Percentiles rank a stretch among this genome's conserved stretches.
Conservation (phyloP, 2,329 filamentous ascomycete genomes). For the Scopulariopsis brevicaulis region DNA sequence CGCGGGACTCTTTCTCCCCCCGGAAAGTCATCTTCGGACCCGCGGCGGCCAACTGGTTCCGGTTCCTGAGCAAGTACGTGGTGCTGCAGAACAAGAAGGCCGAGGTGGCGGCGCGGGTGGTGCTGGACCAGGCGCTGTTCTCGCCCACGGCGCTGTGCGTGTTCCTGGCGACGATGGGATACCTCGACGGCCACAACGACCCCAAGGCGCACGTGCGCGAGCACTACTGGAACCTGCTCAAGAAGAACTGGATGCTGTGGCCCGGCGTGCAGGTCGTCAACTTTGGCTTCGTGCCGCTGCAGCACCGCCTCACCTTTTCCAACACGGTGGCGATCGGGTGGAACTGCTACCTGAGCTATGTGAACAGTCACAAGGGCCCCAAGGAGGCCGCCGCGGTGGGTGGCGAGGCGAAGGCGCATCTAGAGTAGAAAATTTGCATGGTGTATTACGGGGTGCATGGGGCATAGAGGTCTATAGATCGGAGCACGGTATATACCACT, state of each 20-base stretch:
- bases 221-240: slow-evolving; percentile 60
- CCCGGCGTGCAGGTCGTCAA: slow-evolving; percentile 76
- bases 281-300: slow-evolving; percentile 75
- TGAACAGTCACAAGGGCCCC: slow-evolving; percentile 34
- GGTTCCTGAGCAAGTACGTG: slow-evolving; percentile 62
- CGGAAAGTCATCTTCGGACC: slow-evolving; percentile 68
- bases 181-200: slow-evolving; percentile 53
- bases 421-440: not conserved
- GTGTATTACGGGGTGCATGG: not conserved
- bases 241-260: slow-evolving; percentile 83
- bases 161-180: slow-evolving; percentile 78
- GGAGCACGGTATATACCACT: not conserved
- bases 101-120: slow-evolving; percentile 69
- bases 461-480: not conserved
- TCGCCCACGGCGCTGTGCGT: slow-evolving; percentile 71
- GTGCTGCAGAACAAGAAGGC: slow-evolving; percentile 49
- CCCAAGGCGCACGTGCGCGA: slow-evolving; percentile 56
- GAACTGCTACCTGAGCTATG: slow-evolving; percentile 53
- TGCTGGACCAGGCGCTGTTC: slow-evolving; percentile 71
- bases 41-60: slow-evolving; percentile 78
- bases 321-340: slow-evolving; percentile 65
- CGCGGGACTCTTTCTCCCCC: not conserved
- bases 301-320: slow-evolving; percentile 76
- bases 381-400: not conserved
- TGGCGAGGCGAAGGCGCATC: not conserved